Base-by-base conservation (phyloP, 331 rosid species). In the Malus hybrid region DNA sequence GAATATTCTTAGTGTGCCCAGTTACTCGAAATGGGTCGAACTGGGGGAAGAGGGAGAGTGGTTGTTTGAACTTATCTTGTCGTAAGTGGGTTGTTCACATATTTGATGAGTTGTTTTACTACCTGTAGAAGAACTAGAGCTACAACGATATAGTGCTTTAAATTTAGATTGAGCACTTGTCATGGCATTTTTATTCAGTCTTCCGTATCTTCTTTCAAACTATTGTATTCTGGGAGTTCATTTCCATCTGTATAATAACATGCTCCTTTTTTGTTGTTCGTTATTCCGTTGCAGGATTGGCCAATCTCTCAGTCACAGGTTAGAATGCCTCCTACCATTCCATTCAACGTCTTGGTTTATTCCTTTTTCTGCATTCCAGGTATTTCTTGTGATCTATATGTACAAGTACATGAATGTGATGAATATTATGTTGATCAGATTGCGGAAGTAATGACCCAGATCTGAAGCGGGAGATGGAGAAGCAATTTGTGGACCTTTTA, bases 401-500 rank as follows among this genome's bases (percentile, higher is more conserved):
- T 44, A 46, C 9, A 34, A 52, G 67, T 46, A 28, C 74, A 61
- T 73, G n/a, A 4, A 15, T 55, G 69, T 88, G 54, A 77, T 67
- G 52, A 76, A 4, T 27, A 11, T 54, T 65, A 29, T 81, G 74
- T 56, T 78, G 76, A 50, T 65, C 93, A 94, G 99, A 94, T 83
- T 94, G 99, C 10, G 97, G 96, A 39, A 76, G 97, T 67, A 90
- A 83, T 78, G 97, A 94, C 77, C 97, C 99, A 1, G 97, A 92
- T 70, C 87, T 94, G 55, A 92, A 85, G 90, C 93, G 85, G 71
- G 99, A 94, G 82, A 92, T 94, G 97, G 97, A 92, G 88, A 95
- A 95, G 90, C 97, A 95, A 63, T 92, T 92, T 81, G 97, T 95
- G 81, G 99, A 95, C 78, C 97, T 95, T 59, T 87, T 95, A 22